Base-by-base conservation (phyloP, 306 rosid species). In the Fagus sylvatica region DNA sequence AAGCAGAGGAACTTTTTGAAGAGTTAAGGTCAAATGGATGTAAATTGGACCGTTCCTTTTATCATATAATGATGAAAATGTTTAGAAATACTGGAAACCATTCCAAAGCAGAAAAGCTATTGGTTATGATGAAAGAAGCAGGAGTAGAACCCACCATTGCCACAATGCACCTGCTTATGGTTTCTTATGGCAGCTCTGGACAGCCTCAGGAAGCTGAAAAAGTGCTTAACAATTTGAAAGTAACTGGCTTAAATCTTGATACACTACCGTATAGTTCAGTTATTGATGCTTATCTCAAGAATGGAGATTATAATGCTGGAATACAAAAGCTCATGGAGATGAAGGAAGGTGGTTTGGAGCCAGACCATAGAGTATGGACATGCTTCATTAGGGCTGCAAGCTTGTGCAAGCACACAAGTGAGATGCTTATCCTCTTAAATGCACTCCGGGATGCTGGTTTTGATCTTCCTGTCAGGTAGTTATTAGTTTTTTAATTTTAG, bases 301-400 rank as follows among this genome's bases (percentile, higher is more conserved):
- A 85, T 74, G 91, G 88, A 74, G 92, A 94, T 87, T 81, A 66
- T 72, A 69, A 78, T 55, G 77, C 80, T 78, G 97, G 91, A 69
- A 90, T 87, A 30, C 91, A 88, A 84, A 94, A 89, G 83, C 92
- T 94, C 71, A 6, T 59, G 12, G 93, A 83, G 78, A 94, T 94
- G 97, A 88, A 83, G 84, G 87, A 80, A 77, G 88, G 54, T 30
- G 95, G 89, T 74, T 78, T 89, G 68, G 92, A 85, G 81, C 91
- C 92, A 48, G 98, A 94, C 78, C 91, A 92, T 85, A 91, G 97
- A 87, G 88, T 94, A 83, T 94, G 98, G 98, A 94, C 98, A 1
- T 94, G 98, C 84, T 94, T 92, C 86, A 78, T 90, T 54, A 87
- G 96, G 87, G 97, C 95, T 59, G 98, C 98, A 76, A 92, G 97